phyloP scores from a whole-genome alignment of 495 filamentous ascomycete genomes.

The Sordaria brevicollis region DNA sequence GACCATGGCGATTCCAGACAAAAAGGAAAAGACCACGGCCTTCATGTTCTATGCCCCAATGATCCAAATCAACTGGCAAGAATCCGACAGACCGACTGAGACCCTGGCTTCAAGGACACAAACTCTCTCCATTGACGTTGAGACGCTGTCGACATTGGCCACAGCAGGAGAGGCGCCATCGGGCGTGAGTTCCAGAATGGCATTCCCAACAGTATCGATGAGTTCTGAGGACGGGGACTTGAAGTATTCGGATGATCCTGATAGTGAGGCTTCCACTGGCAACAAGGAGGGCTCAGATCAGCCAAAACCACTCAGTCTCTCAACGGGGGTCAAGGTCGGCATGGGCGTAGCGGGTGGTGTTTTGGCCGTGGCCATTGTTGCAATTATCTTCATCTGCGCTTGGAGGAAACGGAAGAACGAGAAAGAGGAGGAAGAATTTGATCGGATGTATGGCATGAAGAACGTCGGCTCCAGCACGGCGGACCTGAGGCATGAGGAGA shows the following conservation, averaged over 20 bases:
- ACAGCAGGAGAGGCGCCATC: neutral
- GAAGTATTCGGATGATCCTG: neutral
- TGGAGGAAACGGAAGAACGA: conserved; percentile 12
- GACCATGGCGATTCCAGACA: conserved; percentile 12
- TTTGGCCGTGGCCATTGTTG: conserved; percentile 5
- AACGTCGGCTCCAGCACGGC: conserved; percentile 4
- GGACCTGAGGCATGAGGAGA: conserved; percentile 7
- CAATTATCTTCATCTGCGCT: conserved; percentile 10
- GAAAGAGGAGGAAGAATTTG: conserved; percentile 19
- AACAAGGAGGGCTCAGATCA: neutral
- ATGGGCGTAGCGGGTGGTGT: conserved; percentile 14
- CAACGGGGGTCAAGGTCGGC: conserved; percentile 12
- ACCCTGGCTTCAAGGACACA: neutral
- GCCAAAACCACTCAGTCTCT: neutral
- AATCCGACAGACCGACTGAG: conserved; percentile 12
- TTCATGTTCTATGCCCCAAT: conserved; percentile 23
- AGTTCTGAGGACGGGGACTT: neutral
- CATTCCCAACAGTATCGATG: neutral
- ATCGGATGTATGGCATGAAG: conserved; percentile 19
- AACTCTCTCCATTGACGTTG: neutral
- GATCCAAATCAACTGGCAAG: conserved; percentile 28
- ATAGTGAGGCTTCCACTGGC: neutral
- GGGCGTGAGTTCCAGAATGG: neutral
- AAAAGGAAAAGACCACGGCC: conserved; percentile 11
- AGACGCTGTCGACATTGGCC: conserved; percentile 8